These are phyloP conservation scores for Geotrichum citri-aurantii DNA, from an alignment of 1,139 yeast genomes.

Conservation along the genomic window DNA sequence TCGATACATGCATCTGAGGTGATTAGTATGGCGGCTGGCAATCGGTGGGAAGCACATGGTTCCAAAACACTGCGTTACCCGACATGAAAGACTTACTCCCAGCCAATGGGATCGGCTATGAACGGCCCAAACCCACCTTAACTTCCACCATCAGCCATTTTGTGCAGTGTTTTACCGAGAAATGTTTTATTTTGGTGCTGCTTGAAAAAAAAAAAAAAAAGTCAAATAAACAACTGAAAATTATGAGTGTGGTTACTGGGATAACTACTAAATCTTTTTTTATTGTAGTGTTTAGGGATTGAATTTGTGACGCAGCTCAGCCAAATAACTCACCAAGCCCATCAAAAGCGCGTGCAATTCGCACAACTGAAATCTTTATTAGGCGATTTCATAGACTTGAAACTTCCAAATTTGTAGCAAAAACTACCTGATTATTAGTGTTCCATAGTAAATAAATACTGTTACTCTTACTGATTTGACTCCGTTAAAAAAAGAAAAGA, in stretches of 20 bases:
- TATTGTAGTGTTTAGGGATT: no score
- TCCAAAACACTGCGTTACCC: background rate
- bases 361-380: no score
- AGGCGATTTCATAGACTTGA: no score
- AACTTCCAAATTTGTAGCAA: no score
- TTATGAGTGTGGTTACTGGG: no score
- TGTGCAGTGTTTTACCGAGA: background rate
- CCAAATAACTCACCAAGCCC: background rate
- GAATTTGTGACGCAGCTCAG: no score
- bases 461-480: background rate
- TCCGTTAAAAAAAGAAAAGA: background rate
- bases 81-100: background rate
- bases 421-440: no score
- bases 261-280: no score
- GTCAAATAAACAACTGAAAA: background rate
- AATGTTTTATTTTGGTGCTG: no score
- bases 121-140: constrained; percentile 1
- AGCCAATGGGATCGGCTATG: constrained; percentile 6
- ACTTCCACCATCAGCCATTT: constrained; percentile 8
- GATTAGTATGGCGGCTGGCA: background rate
- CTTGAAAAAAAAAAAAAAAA: background rate
- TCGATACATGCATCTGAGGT: background rate
- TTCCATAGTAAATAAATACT: no score
- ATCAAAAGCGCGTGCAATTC: no score
- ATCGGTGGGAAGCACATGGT: background rate